Evolutionary conservation across 2,329 filamentous ascomycete genomes (phyloP).

Genomic region (Aspergillus intermedius): DNA sequence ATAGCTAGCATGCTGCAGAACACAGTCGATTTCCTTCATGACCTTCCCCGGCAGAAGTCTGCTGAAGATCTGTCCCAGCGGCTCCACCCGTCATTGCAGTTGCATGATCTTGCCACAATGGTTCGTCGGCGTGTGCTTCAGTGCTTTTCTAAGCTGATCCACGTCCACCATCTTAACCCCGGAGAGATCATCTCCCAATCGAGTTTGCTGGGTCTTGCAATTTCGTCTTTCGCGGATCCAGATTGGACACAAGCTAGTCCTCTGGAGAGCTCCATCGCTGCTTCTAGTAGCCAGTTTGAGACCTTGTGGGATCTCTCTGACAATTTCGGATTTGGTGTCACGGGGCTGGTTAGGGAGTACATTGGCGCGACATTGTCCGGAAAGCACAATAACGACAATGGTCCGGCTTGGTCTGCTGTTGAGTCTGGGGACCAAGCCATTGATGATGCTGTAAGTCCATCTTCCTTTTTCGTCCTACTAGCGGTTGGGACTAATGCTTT

Average conservation of each 20-base stretch:
- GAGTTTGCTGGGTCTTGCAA: constrained; percentile 80
- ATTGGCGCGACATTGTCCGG: constrained; percentile 64
- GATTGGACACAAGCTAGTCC: constrained; percentile 66
- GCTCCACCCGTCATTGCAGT: constrained; percentile 74
- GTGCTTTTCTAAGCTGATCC: constrained; percentile 87
- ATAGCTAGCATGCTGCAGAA: constrained; percentile 93
- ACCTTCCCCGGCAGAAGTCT: constrained; percentile 73
- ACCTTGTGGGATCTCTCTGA: constrained; percentile 92
- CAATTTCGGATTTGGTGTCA: constrained; percentile 91
- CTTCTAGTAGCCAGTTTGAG: constrained; percentile 82
- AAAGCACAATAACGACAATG: constrained; percentile 56
- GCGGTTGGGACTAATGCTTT: constrained; percentile 7
- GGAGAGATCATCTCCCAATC: constrained; percentile 84
- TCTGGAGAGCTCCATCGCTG: constrained; percentile 84
- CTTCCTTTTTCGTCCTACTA: not conserved
- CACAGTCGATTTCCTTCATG: constrained; percentile 81
- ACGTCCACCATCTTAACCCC: constrained; percentile 75
- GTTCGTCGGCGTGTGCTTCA: constrained; percentile 87
- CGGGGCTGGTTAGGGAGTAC: constrained; percentile 73
- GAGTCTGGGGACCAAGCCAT: constrained; percentile 34
- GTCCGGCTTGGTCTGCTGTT: constrained; percentile 36
- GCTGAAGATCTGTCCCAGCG: constrained; percentile 81
- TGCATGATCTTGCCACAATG: constrained; percentile 88
- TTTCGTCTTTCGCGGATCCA: constrained; percentile 87
- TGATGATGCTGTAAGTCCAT: constrained; percentile 36